Percentiles rank a stretch among this genome's conserved stretches.
Conservation (phyloP, 2,329 filamentous ascomycete genomes). For the Alternaria solani region DNA sequence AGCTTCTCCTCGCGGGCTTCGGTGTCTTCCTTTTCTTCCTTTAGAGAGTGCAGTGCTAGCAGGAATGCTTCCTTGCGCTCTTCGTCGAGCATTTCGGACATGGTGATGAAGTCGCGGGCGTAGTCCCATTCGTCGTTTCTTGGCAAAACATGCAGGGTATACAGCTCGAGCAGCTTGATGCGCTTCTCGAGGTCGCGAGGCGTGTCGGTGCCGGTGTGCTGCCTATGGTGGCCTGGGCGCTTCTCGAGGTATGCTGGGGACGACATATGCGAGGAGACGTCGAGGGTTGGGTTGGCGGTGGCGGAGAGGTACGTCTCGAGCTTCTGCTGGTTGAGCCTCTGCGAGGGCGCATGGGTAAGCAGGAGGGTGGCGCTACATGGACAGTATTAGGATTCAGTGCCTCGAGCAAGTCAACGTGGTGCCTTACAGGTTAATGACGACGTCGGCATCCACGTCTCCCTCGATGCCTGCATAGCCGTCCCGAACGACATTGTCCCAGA, state of each 20-base stretch:
- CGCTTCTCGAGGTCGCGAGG: constrained; percentile 83
- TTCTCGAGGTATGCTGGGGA: constrained; percentile 49
- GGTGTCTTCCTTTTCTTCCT: constrained; percentile 82
- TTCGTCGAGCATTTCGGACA: constrained; percentile 88
- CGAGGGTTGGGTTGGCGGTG: constrained; percentile 74
- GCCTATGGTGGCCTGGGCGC: constrained; percentile 39
- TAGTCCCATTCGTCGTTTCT: constrained; percentile 97
- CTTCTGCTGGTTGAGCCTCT: constrained; percentile 83
- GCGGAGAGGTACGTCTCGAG: constrained; percentile 89
- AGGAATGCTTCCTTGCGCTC: constrained; percentile 89
- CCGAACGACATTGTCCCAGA: constrained; percentile 94
- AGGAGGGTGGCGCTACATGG: constrained; percentile 79
- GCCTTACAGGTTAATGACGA: constrained; percentile 85
- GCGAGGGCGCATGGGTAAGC: constrained; percentile 85
- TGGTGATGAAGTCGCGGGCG: constrained; percentile 85
- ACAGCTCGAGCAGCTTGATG: constrained; percentile 92
- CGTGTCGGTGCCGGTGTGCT: constrained; percentile 74
- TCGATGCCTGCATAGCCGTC: constrained; percentile 89
- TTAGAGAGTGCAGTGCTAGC: constrained; percentile 81
- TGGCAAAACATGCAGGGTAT: constrained; percentile 92
- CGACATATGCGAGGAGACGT: constrained; percentile 71
- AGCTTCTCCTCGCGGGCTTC: constrained; percentile 69
- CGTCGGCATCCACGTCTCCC: constrained; percentile 91
- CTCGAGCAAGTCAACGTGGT: neutral
- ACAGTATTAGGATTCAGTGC: constrained; percentile 10